A percentile compares a stretch with the other conserved stretches of the same genome.
These are phyloP conservation scores for Zymoseptoria ardabiliae DNA, from an alignment of 2,329 filamentous ascomycete species.

Conservation along the genomic window DNA sequence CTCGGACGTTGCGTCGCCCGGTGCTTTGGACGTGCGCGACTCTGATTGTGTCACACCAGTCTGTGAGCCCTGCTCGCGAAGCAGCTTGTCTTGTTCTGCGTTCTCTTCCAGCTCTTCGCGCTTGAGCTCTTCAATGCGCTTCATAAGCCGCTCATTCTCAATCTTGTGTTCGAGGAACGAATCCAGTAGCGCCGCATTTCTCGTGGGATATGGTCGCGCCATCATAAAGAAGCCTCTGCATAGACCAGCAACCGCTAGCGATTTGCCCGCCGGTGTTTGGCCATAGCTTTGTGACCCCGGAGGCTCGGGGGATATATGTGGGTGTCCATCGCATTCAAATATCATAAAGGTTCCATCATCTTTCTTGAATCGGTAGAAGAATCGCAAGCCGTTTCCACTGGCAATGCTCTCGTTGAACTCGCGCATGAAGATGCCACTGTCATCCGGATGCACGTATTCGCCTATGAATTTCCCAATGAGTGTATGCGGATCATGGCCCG, in stretches of 20 bases:
- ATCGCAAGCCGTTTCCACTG: conserved; percentile 67
- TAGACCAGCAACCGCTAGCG: conserved; percentile 51
- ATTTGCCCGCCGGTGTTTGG: conserved; percentile 14
- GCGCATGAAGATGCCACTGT: conserved; percentile 71
- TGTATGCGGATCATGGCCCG: conserved; percentile 65
- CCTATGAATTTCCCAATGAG: conserved; percentile 68
- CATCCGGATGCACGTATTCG: conserved; percentile 79
- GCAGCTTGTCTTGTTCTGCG: conserved; percentile 57
- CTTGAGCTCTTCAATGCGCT: conserved; percentile 77
- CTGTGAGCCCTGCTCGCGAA: conserved; percentile 22
- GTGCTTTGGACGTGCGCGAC: conserved; percentile 10
- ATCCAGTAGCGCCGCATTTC: conserved; percentile 76
- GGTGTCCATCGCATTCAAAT: conserved; percentile 87
- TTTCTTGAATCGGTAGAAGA: conserved; percentile 79
- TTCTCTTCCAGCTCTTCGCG: conserved; percentile 77
- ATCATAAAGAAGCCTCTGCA: conserved; percentile 93
- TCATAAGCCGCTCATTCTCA: conserved; percentile 80
- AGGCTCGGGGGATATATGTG: conserved; percentile 69
- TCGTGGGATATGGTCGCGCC: conserved; percentile 81
- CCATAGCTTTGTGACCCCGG: conserved; percentile 30
- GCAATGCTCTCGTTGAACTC: conserved; percentile 88
- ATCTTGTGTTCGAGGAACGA: conserved; percentile 96
- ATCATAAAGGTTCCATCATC: conserved; percentile 68
- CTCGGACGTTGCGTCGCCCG: conserved; percentile 14
- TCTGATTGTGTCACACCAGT: conserved; percentile 20